These are phyloP conservation scores for Candida ficus DNA, from an alignment of 805 yeast genomes.

Conservation along the genomic window DNA sequence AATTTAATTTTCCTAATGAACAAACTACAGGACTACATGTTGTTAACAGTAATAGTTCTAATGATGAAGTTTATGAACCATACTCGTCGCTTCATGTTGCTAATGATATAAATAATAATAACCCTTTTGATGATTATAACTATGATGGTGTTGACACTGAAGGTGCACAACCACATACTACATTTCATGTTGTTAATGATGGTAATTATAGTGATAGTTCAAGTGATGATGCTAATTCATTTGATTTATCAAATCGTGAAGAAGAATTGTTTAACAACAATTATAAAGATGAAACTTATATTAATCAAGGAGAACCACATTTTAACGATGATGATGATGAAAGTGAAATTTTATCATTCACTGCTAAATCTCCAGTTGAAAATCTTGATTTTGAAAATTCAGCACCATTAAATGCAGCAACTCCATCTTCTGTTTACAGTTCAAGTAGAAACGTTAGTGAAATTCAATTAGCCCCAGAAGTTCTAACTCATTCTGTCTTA, in stretches of 20 bases:
- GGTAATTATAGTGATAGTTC: conserved; percentile 17
- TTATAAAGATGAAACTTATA: conserved; percentile 10
- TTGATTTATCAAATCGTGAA: neutral
- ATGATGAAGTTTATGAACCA: neutral
- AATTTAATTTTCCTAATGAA: neutral
- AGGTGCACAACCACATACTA: conserved; percentile 6
- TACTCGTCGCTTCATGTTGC: neutral
- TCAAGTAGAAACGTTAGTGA: neutral
- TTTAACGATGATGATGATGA: conserved; percentile 10
- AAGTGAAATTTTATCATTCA: conserved; percentile 28
- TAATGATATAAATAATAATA: neutral
- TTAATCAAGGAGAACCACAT: conserved; percentile 6
- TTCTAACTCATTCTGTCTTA: neutral
- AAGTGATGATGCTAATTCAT: conserved; percentile 6
- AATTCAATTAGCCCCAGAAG: neutral
- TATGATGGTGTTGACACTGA: conserved; percentile 3
- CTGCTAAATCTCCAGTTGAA: conserved; percentile 30
- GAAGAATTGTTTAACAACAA: neutral
- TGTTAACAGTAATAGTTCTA: neutral
- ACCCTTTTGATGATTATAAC: neutral
- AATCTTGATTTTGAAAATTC: conserved; percentile 23
- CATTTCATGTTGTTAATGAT: conserved; percentile 26
- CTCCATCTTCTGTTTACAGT: neutral
- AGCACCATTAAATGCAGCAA: neutral
- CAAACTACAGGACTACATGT: neutral